Percentiles rank a stretch among this genome's conserved stretches.
Conservation (phyloP, 2,329 filamentous ascomycete species). For the Cladosporium cucumerinum region DNA sequence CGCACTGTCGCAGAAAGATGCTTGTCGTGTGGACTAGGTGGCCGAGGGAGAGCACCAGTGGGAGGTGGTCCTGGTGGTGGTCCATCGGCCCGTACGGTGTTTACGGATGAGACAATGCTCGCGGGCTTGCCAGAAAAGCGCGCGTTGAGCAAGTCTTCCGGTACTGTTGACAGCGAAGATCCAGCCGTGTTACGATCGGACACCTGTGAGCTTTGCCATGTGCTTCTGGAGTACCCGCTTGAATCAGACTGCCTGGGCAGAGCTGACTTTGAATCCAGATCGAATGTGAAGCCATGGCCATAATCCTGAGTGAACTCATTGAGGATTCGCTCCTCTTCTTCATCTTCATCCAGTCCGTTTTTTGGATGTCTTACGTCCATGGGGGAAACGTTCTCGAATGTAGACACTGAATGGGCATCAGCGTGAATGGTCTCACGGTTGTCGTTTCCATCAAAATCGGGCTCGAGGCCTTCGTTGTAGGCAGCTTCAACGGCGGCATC, state of each 20-base stretch:
- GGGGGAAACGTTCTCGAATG: slow-evolving; percentile 5
- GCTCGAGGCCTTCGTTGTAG: slow-evolving; percentile 87
- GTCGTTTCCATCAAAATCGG: slow-evolving; percentile 52
- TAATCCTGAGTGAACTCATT: slow-evolving; percentile 88
- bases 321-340: slow-evolving; percentile 54
- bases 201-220: slow-evolving; percentile 69
- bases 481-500: slow-evolving; percentile 95
- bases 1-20: slow-evolving; percentile 38
- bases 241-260: slow-evolving; percentile 78
- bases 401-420: slow-evolving; percentile 20
- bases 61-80: slow-evolving; percentile 32
- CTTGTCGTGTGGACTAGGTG: slow-evolving; percentile 22
- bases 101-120: slow-evolving; percentile 23
- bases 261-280: slow-evolving; percentile 62
- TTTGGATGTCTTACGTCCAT: slow-evolving; percentile 12
- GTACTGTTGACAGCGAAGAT: slow-evolving; percentile 68
- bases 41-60: slow-evolving; percentile 23
- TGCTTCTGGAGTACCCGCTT: slow-evolving; percentile 71
- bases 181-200: slow-evolving; percentile 62
- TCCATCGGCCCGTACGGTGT: slow-evolving; percentile 22
- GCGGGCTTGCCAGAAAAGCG: slow-evolving; percentile 35
- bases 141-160: slow-evolving; percentile 54
- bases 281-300: slow-evolving; percentile 73
- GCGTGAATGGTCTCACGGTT: slow-evolving; percentile 26
- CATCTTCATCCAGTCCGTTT: slow-evolving; percentile 29